phyloP scores from a whole-genome alignment of 1,284 basidiomycete genomes.

The Pseudozyma tsukubaensis region DNA sequence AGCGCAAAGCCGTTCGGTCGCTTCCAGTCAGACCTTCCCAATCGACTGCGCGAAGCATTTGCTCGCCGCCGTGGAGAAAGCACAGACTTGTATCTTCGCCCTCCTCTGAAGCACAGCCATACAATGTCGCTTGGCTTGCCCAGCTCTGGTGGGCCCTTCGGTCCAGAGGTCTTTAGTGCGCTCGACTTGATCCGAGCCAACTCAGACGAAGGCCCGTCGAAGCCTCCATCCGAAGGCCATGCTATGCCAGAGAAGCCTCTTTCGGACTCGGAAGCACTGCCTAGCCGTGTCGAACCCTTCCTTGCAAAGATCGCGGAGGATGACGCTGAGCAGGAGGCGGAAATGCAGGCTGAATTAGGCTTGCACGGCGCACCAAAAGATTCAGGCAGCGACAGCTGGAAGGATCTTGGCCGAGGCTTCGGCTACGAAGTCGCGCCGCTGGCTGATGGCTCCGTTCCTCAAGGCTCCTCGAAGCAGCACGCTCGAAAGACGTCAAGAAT shows the following conservation, averaged over 20 bases:
- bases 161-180: slow-evolving; percentile 51
- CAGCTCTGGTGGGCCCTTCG: slow-evolving; percentile 54
- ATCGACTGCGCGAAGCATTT: slow-evolving; percentile 36
- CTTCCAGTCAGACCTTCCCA: slow-evolving; percentile 28
- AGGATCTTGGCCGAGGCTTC: slow-evolving; percentile 57
- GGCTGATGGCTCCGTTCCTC: background rate
- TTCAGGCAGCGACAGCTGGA: slow-evolving; percentile 33
- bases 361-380: slow-evolving; percentile 3
- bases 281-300: slow-evolving; percentile 6
- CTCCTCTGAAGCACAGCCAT: slow-evolving; percentile 22
- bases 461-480: slow-evolving; percentile 10
- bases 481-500: slow-evolving; percentile 33
- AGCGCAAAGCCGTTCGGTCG: slow-evolving; percentile 13
- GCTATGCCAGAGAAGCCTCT: slow-evolving; percentile 23
- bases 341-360: background rate
- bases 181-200: slow-evolving; percentile 54
- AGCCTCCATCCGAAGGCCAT: slow-evolving; percentile 23
- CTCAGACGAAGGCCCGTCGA: slow-evolving; percentile 33
- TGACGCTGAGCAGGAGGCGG: slow-evolving; percentile 15
- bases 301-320: slow-evolving; percentile 34
- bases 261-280: slow-evolving; percentile 32
- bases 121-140: slow-evolving; percentile 62
- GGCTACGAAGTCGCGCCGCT: slow-evolving; percentile 50
- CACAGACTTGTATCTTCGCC: slow-evolving; percentile 9
- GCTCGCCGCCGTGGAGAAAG: slow-evolving; percentile 28